Base-by-base conservation (phyloP, 2,329 filamentous ascomycete genomes). In the Diplodia scrobiculata region DNA sequence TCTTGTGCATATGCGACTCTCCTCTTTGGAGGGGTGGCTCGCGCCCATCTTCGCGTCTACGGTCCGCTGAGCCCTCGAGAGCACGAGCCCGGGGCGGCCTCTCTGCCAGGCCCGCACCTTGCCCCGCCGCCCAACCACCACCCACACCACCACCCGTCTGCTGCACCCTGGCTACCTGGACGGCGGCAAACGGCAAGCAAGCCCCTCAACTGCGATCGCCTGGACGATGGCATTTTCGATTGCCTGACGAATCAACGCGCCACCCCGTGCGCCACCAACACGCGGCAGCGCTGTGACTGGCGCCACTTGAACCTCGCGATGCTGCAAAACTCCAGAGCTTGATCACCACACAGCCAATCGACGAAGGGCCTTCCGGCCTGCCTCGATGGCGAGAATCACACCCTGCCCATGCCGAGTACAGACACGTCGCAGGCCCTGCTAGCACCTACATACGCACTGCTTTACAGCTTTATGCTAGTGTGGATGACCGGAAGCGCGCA, bases 261-360 rank as follows among this genome's bases (percentile, higher is more conserved):
- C 29, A 36, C n/a, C 45, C 58, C 4, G 3, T 25, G 27, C 58
- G 58, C 58, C 58, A 62, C 58, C 58, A 62, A 62, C 58, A 62
- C 29, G 27, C 58, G 41, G 41, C 58, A 21, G 45, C 27, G 45
- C 11, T 50, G 58, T 47, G 45, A 62, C 41, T 62, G 45, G 45
- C 58, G 45, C 27, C 54, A 58, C 36, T 45, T 14, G 34, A 45
- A 21, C 19, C 6, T 29, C 38, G n/a, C 25, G n/a, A 62, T 50
- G 34, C 47, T 47, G 9, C 19, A 62, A 36, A 62, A 36, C 41
- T 62, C 58, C 58, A 62, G 45, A 62, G 58, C 58, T 50, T 50
- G 58, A 36, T 36, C 29, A 25, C 45, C 27, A n/a, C 38, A 27
- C 55, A 27, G 55, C 55, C 55, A 60, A 60, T 60, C 32, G 55